These are phyloP conservation scores for Pleurotus tuoliensis DNA, from an alignment of 768 basidiomycete species.

Conservation along the genomic window DNA sequence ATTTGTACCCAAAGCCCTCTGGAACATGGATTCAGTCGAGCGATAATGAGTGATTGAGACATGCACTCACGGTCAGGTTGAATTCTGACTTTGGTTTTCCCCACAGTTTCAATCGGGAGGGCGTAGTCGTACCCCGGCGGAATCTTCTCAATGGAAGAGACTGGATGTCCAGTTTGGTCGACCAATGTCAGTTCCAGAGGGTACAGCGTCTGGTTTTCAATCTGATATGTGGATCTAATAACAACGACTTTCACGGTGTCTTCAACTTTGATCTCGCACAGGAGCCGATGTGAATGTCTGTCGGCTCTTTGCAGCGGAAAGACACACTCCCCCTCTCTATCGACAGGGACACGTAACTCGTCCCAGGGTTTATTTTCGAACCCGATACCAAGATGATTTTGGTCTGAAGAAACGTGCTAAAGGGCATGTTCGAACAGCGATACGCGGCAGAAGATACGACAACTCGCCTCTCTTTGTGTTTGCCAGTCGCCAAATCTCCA, in stretches of 20 bases:
- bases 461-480: slow-evolving; percentile 81
- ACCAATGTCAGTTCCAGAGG: slow-evolving; percentile 90
- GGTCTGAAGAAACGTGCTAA: slow-evolving; percentile 64
- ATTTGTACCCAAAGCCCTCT: slow-evolving; percentile 97
- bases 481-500: slow-evolving; percentile 99
- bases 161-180: slow-evolving; percentile 79
- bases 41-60: background rate
- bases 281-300: slow-evolving; percentile 72
- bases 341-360: slow-evolving; percentile 83
- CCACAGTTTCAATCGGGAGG: slow-evolving; percentile 87
- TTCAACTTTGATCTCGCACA: slow-evolving; percentile 86
- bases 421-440: slow-evolving; percentile 5
- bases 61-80: slow-evolving; percentile 83
- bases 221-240: slow-evolving; percentile 85
- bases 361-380: slow-evolving; percentile 89
- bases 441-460: background rate
- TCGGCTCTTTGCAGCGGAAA: slow-evolving; percentile 76
- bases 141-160: slow-evolving; percentile 80
- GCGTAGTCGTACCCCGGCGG: slow-evolving; percentile 85
- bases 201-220: slow-evolving; percentile 89
- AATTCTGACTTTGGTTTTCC: slow-evolving; percentile 73
- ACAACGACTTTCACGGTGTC: slow-evolving; percentile 95
- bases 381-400: slow-evolving; percentile 84
- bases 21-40: background rate
- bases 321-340: slow-evolving; percentile 88